A percentile compares a stretch with the other conserved stretches of the same genome.
phyloP scores from a whole-genome alignment of 441 rosid genomes.

The Manihot esculenta region DNA sequence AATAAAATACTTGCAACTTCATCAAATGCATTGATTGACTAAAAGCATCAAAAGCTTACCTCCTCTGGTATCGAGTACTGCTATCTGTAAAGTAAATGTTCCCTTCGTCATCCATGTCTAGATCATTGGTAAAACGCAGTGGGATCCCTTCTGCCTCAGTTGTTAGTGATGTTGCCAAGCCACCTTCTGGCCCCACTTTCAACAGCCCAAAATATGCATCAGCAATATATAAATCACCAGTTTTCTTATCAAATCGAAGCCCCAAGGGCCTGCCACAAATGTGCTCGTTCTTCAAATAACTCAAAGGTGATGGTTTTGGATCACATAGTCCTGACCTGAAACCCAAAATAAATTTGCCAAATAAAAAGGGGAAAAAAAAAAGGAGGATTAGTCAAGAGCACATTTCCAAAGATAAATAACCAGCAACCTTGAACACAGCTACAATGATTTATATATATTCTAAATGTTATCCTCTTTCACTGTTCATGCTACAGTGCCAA shows the following conservation, averaged over 20 bases:
- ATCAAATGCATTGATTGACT: neutral
- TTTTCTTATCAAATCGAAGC: slow-evolving; percentile 70
- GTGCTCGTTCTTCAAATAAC: slow-evolving; percentile 79
- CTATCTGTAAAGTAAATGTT: slow-evolving; percentile 88
- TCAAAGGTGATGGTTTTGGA: slow-evolving; percentile 55
- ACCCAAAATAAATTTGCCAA: slow-evolving; percentile 10
- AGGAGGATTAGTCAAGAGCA: neutral
- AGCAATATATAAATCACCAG: slow-evolving; percentile 82
- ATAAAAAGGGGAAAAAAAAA: no score
- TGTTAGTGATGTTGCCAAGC: slow-evolving; percentile 66
- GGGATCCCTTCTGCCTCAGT: slow-evolving; percentile 85
- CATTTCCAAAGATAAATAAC: neutral
- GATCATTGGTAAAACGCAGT: slow-evolving; percentile 72
- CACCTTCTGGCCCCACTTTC: slow-evolving; percentile 93
- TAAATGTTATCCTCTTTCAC: no score
- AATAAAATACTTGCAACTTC: neutral
- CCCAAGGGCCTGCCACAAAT: slow-evolving; percentile 93
- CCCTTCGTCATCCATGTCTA: slow-evolving; percentile 83
- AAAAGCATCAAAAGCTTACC: slow-evolving; percentile 32
- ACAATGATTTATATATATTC: no score
- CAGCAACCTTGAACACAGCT: neutral
- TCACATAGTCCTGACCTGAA: slow-evolving; percentile 74
- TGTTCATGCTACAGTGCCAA: no score
- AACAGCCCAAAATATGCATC: slow-evolving; percentile 88
- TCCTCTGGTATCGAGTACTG: slow-evolving; percentile 68